These are phyloP conservation scores for Scheffersomyces lignosus DNA, from an alignment of 805 yeast species.

Conservation along the genomic window DNA sequence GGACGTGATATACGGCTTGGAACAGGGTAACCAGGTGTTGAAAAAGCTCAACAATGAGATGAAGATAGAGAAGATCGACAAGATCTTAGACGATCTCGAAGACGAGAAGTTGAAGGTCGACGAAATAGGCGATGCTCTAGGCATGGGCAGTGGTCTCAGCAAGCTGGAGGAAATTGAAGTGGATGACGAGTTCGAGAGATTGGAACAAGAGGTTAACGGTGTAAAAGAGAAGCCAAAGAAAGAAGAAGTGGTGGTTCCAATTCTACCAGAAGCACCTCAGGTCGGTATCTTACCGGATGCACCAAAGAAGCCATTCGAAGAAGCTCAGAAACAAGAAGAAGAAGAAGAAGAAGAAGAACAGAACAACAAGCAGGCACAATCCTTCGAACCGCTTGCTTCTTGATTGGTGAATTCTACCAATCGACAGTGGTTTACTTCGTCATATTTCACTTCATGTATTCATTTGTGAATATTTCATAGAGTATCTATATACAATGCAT, in stretches of 20 bases:
- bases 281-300: constrained; percentile 25
- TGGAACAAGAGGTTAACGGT: constrained; percentile 48
- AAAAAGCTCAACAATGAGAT: constrained; percentile 76
- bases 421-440: too few species aligned
- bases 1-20: constrained; percentile 77
- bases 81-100: constrained; percentile 77
- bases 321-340: constrained; percentile 6
- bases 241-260: constrained; percentile 8
- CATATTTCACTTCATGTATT: too few species aligned
- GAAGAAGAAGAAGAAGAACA: constrained; percentile 3
- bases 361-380: too few species aligned
- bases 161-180: constrained; percentile 58
- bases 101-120: constrained; percentile 81
- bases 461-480: too few species aligned
- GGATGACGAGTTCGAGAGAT: constrained; percentile 56
- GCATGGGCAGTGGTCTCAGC: constrained; percentile 38
- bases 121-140: constrained; percentile 60
- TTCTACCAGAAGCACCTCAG: constrained; percentile 18
- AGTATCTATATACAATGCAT: too few species aligned
- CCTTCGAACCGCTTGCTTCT: too few species aligned
- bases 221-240: constrained; percentile 1
- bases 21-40: constrained; percentile 77
- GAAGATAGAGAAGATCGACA: constrained; percentile 75
- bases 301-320: constrained; percentile 13
- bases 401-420: too few species aligned